Evolutionary conservation across 495 filamentous ascomycete species (phyloP), one percentile per base, ranked within the genome.

Genomic region (Xanthoparmelia taractica): DNA sequence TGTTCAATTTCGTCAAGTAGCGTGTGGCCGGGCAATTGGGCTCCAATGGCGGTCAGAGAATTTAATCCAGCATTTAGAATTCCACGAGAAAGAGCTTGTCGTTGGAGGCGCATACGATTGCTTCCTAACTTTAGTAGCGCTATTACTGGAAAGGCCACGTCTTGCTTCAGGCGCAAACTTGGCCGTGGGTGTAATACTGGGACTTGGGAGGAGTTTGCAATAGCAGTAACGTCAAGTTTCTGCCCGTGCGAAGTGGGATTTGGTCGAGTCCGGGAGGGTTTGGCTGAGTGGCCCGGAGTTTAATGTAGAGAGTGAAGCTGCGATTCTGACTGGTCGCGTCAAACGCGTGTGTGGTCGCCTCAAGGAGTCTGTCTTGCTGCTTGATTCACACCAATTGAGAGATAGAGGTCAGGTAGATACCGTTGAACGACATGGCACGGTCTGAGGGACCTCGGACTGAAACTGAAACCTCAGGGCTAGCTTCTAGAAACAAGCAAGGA

Each of bases 291-390:
- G 40, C 36, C 8, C 20, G 8, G 47, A 64, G 48, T 40, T 61
- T 29, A 56, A 58, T 58, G 57, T 63, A 57, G 57, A 58, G 61
- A 58, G 18, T 63, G 55, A 63, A 63, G 54, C 40, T 58, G 61
- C 54, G 57, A 56, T 27, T 47, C 31, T 50, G 29, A 57, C 41
- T 60, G 65, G 40, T 57, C 62, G 65, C 65, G 65, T 63, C 57
- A 67, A 67, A 67, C 65, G 65, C 65, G 65, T 60, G 43, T 67
- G 57, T 27, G 58, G 57, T 66, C 64, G 64, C 54, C 64, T 56
- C 56, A 55, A 61, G 60, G 60, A 33, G 55, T 37, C 38, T 58
- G 29, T 18, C 48, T 31, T 45, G 61, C 36, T 38, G 60, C 48
- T 43, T 34, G 20, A 34, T 29, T 50, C 48, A 55, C 50, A 15